A percentile compares a stretch with the other conserved stretches of the same genome.
phyloP scores from a whole-genome alignment of 352 stramenopile genomes.

The Aphanomyces euteiches region DNA sequence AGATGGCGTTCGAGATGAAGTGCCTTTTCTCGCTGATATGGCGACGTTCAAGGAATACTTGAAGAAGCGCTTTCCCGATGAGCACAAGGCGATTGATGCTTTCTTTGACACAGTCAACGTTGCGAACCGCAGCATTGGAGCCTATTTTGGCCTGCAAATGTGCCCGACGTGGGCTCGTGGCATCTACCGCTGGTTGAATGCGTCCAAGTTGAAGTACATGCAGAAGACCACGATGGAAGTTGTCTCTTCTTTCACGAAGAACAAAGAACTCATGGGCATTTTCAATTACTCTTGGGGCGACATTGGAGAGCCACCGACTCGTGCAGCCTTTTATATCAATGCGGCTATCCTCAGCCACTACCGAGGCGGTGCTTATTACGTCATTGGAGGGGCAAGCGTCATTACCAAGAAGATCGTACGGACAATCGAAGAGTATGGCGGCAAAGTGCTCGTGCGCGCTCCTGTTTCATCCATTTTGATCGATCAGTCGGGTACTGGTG shows the following conservation, averaged over 20 bases:
- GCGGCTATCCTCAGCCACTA: slow-evolving; percentile 40
- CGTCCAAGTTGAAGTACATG: slow-evolving; percentile 34
- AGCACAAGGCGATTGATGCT: slow-evolving; percentile 29
- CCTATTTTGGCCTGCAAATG: slow-evolving; percentile 29
- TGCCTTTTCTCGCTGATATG: slow-evolving; percentile 13
- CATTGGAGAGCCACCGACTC: slow-evolving; percentile 36
- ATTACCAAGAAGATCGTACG: slow-evolving; percentile 37
- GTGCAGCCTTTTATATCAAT: slow-evolving; percentile 37
- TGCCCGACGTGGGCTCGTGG: slow-evolving; percentile 32
- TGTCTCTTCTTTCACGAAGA: slow-evolving; percentile 36
- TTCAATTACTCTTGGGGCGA: slow-evolving; percentile 39
- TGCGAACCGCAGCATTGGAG: slow-evolving; percentile 4
- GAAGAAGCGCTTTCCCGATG: slow-evolving; percentile 24
- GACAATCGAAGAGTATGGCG: slow-evolving; percentile 38
- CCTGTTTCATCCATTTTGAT: slow-evolving; percentile 40
- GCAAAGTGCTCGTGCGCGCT: slow-evolving; percentile 41
- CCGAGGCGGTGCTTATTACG: slow-evolving; percentile 41
- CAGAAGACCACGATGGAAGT: slow-evolving; percentile 37
- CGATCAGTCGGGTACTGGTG: slow-evolving; percentile 27
- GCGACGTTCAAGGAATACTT: background rate
- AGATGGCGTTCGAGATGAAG: slow-evolving; percentile 2
- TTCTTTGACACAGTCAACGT: slow-evolving; percentile 20
- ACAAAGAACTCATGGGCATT: slow-evolving; percentile 35
- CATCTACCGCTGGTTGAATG: slow-evolving; percentile 30
- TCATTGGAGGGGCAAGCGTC: slow-evolving; percentile 36